Percentiles rank a stretch among this genome's conserved stretches.
Conservation (phyloP, 2,329 filamentous ascomycete species). For the Ascochyta pisi region DNA sequence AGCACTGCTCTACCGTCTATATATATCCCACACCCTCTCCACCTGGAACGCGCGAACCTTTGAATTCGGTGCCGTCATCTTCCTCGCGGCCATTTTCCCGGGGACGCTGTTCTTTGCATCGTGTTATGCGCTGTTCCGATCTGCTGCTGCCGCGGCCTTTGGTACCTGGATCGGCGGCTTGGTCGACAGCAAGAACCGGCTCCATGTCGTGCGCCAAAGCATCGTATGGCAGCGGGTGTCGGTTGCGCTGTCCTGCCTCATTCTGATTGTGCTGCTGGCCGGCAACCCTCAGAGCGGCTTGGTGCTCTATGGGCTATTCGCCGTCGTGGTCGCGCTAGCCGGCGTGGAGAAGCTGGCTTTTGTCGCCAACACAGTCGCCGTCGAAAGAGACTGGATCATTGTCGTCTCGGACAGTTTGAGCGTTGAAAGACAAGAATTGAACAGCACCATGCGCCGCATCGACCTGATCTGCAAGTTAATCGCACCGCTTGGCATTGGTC, state of each 20-base stretch:
- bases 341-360: conserved; percentile 73
- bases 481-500: conserved; percentile 60
- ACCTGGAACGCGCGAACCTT: conserved; percentile 59
- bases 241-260: conserved; percentile 43
- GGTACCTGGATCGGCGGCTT: conserved; percentile 64
- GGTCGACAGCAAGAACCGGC: conserved; percentile 61
- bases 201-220: conserved; percentile 49
- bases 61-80: conserved; percentile 59
- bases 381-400: conserved; percentile 75
- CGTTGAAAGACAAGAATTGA: conserved; percentile 52
- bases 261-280: conserved; percentile 30
- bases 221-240: conserved; percentile 50
- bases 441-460: conserved; percentile 66
- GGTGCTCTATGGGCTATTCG: conserved; percentile 39
- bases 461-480: conserved; percentile 65
- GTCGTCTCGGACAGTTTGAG: conserved; percentile 54
- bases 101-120: conserved; percentile 70
- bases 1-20: conserved; percentile 46
- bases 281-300: conserved; percentile 15
- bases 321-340: conserved; percentile 60
- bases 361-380: conserved; percentile 69
- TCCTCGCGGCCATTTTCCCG: conserved; percentile 55
- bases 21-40: conserved; percentile 56
- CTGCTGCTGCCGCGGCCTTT: conserved; percentile 64
- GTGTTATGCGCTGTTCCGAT: conserved; percentile 70